Base-by-base conservation (phyloP, 768 basidiomycete species). In the Amanita muscaria region DNA sequence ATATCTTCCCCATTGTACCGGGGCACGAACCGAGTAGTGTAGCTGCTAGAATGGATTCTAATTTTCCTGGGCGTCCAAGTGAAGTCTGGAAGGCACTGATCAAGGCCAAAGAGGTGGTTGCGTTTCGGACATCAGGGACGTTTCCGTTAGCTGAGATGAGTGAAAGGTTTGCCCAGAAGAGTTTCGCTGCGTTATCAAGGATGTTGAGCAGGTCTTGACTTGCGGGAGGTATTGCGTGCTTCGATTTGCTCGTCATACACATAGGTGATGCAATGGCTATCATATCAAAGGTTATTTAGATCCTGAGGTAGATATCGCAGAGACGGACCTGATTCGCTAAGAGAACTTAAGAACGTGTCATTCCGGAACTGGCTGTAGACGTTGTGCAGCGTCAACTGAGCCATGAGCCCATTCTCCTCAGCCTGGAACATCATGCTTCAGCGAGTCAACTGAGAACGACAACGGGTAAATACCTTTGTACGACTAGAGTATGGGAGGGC, bases 331-430 rank as follows among this genome's bases (percentile, higher is more conserved):
- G 94, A 94, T 59, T 98, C 94, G 0, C 83, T 76, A 18, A 97
- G 65, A 14, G 92, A 92, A 56, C 83, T 91, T 47, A 96, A 68
- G 58, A 92, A 87, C 68, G 96, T 86, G 57, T 97, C 92, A 0
- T 78, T 72, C 24, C 77, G 77, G 67, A 94, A 89, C 5, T 79
- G 79, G 29, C 74, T 72, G 52, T 92, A 81, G 1, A 84, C 85
- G 21, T 81, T 76, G 42, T 87, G 79, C 22, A 97, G 63, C 1
- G 79, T 80, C n/a, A 94, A 64, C 51, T 77, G 81, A 0, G 83
- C 92, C 56, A 88, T 71, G 0, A 96, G 64, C 3, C 75, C 71
- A 52, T 77, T 76, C 56, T 88, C 80, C 56, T 88, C 83, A 8
- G 81, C 80, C 86, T 92, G 16, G 6, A 15, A 32, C 14, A 10